Evolutionary conservation across 352 stramenopile species (phyloP).

Genomic region (Pythium periplocum): DNA sequence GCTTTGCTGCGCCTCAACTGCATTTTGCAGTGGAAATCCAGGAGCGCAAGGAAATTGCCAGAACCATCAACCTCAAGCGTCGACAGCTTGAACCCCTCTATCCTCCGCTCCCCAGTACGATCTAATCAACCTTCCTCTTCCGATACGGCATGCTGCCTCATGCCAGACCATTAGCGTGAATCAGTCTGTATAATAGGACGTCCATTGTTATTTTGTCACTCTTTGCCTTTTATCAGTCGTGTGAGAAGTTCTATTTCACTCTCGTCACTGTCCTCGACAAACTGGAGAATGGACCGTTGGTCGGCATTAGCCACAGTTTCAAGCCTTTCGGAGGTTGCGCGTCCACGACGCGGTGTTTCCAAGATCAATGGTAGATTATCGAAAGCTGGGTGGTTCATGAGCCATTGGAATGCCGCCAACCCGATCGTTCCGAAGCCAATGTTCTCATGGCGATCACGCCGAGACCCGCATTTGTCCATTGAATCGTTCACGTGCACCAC

Average conservation of each 20-base stretch:
- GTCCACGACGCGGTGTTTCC: constrained; percentile 29
- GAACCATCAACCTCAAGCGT: constrained; percentile 47
- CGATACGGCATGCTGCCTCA: too few relatives aligned
- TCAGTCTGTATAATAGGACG: too few relatives aligned
- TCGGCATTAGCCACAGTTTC: neutral
- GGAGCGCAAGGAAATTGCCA: constrained; percentile 66
- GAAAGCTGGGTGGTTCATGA: constrained; percentile 36
- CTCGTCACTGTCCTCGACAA: constrained; percentile 8
- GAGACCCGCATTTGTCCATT: constrained; percentile 22
- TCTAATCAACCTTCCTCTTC: too few relatives aligned
- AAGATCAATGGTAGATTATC: constrained; percentile 37
- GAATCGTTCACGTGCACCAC: constrained; percentile 47
- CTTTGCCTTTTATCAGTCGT: constrained; percentile 1
- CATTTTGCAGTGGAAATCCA: constrained; percentile 66
- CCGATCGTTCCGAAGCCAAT: constrained; percentile 30
- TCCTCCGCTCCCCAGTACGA: too few relatives aligned
- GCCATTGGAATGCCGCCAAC: constrained; percentile 25
- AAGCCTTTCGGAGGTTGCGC: neutral
- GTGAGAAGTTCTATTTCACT: constrained; percentile 19
- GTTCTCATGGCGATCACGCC: constrained; percentile 36
- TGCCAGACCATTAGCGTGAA: too few relatives aligned
- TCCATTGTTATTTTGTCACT: too few relatives aligned
- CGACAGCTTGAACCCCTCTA: constrained; percentile 8
- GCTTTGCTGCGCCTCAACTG: constrained; percentile 66
- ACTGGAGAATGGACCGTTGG: constrained; percentile 6